Conservation (phyloP, 2,329 filamentous ascomycete species). For the Neopestalotiopsis sp. region DNA sequence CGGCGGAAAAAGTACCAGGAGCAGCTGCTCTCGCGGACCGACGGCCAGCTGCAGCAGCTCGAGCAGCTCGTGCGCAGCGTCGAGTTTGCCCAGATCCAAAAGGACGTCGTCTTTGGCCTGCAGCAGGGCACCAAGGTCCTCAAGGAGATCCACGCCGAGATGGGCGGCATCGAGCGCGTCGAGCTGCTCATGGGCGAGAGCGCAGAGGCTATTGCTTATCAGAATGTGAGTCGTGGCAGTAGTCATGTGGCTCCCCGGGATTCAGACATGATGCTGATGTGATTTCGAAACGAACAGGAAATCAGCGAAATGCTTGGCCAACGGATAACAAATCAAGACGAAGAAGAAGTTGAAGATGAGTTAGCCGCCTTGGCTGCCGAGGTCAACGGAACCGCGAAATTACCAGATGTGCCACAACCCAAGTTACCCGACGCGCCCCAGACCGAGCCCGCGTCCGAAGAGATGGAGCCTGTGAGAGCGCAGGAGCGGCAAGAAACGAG, state of each 20-base stretch:
- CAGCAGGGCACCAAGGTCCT: constrained; percentile 91
- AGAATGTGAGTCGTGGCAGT: constrained; percentile 63
- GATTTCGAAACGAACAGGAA: constrained; percentile 63
- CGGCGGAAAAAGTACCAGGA: constrained; percentile 98
- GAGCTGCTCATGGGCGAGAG: constrained; percentile 95
- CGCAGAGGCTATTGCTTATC: constrained; percentile 89
- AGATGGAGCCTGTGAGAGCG: constrained; percentile 17
- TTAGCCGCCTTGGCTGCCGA: constrained; percentile 80
- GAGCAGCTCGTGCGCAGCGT: constrained; percentile 88
- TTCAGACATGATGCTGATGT: neutral
- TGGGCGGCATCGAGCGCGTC: constrained; percentile 91
- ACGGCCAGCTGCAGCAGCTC: constrained; percentile 90
- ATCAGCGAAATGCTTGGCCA: constrained; percentile 89
- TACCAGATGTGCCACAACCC: constrained; percentile 35
- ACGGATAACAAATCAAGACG: constrained; percentile 90
- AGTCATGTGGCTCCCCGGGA: too few relatives aligned
- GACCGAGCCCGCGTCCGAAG: constrained; percentile 14
- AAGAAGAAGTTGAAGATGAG: constrained; percentile 97
- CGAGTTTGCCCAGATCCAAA: constrained; percentile 96
- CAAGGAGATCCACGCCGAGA: constrained; percentile 90
- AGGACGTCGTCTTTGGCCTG: constrained; percentile 91
- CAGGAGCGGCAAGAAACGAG: constrained; percentile 27
- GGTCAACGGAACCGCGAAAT: constrained; percentile 32
- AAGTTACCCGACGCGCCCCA: constrained; percentile 24
- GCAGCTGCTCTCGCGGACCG: constrained; percentile 84